Base-by-base conservation (phyloP, 2,329 filamentous ascomycete genomes). In the Graphilbum fragrans region DNA sequence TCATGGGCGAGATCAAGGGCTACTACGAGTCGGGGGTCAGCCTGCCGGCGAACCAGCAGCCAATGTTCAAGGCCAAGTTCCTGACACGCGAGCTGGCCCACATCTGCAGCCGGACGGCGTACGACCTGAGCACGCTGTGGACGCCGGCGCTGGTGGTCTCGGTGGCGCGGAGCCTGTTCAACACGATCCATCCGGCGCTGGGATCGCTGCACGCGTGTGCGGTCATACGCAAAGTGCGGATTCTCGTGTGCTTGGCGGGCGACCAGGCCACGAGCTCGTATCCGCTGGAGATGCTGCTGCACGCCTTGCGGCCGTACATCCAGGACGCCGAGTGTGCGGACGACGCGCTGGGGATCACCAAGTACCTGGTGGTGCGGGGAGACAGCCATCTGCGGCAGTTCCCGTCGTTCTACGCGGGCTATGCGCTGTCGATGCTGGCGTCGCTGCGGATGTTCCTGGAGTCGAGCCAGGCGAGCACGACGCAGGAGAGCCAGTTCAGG, bases 201-300 rank as follows among this genome's bases (percentile, higher is more conserved):
- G 93, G 92, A 0, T 83, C 92, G 18, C 66, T 95, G 5, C 84
- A 95, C 58, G 82, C 85, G 31, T 92, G 86, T 55, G 82, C 86
- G 2, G 78, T 94, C 4, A 71, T 98, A 39, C 80, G 88, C 32
- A 94, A 93, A 55, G 71, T 96, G 37, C 74, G 87, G 27, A 74
- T 95, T 9, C 62, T 96, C 16, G 71, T 96, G 21, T 82, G 78
- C 45, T 64, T 96, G 36, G 82, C 86, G 21, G 87, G 86, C 0
- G 58, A 74, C 1, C 69, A 79, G 39, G 84, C 83, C n/a, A 67
- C 82, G 20, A 65, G 76, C 33, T 83, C 82, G 0, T 96, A 96
- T 54, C 84, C 86, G 11, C 59, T 95, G 14, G 86, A 98, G 58
- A 92, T 95, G 84, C 69, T 94, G 1, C 68, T 98, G 2, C 84